Evolutionary conservation across 169 alveolate genomes (phyloP).

Genomic region (Cryptosporidium andersoni): DNA sequence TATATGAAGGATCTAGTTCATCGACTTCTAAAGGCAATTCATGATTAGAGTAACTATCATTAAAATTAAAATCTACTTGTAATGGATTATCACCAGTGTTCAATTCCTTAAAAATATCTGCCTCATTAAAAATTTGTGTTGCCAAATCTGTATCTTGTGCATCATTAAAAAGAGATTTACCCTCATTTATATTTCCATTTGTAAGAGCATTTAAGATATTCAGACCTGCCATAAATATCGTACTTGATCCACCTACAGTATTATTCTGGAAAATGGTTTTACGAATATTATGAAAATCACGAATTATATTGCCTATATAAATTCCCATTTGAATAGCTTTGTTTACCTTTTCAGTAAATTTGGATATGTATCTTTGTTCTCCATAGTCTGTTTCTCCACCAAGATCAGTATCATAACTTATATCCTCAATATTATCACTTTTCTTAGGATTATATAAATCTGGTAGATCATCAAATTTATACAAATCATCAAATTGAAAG

Average conservation of each 20-base stretch:
- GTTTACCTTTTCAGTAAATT: constrained; percentile 14
- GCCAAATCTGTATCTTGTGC: neutral
- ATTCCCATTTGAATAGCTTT: constrained; percentile 19
- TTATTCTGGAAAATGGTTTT: too few species aligned
- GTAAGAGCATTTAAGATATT: constrained; percentile 33
- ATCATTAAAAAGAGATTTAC: constrained; percentile 18
- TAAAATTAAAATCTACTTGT: neutral
- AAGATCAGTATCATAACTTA: constrained; percentile 30
- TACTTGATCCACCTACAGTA: constrained; percentile 30
- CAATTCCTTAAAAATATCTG: constrained; percentile 36
- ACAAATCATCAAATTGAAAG: constrained; percentile 61
- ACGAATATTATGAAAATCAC: constrained; percentile 16
- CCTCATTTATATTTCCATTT: constrained; percentile 39
- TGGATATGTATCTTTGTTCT: neutral
- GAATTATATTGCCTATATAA: constrained; percentile 13
- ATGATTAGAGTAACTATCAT: neutral
- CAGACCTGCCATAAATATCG: constrained; percentile 28
- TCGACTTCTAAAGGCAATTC: neutral
- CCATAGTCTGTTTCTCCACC: constrained; percentile 50
- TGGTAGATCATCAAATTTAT: constrained; percentile 31
- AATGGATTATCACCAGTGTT: constrained; percentile 3
- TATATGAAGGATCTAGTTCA: constrained; percentile 19
- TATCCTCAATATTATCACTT: neutral
- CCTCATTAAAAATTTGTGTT: constrained; percentile 23
- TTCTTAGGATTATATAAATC: constrained; percentile 35